Evolutionary conservation across 2,329 filamentous ascomycete genomes (phyloP).

Genomic region (Penicillium italicum): DNA sequence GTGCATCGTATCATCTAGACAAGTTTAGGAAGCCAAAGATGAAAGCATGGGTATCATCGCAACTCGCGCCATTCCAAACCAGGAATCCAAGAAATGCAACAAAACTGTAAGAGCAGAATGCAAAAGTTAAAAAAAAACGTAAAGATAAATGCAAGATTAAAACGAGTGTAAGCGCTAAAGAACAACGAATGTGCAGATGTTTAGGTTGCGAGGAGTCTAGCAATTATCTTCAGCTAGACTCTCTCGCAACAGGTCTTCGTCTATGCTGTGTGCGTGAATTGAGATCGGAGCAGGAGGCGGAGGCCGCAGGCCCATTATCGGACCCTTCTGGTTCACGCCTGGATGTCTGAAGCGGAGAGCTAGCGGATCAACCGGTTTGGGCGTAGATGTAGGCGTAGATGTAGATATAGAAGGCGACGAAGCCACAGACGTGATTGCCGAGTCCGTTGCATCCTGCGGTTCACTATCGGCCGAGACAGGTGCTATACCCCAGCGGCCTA

Average conservation of each 20-base stretch:
- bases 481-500: slow-evolving; percentile 59
- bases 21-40: neutral
- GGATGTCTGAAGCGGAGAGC: slow-evolving; percentile 54
- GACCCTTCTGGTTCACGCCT: slow-evolving; percentile 75
- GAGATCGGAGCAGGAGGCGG: slow-evolving; percentile 54
- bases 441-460: neutral
- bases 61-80: slow-evolving; percentile 5
- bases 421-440: neutral
- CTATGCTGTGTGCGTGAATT: slow-evolving; percentile 57
- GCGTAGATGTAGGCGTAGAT: slow-evolving; percentile 50
- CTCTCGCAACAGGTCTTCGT: slow-evolving; percentile 60
- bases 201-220: neutral
- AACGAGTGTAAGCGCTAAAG: slow-evolving; percentile 5
- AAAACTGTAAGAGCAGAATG: neutral
- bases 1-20: neutral
- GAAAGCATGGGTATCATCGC: slow-evolving; percentile 10
- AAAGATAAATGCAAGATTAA: neutral
- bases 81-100: slow-evolving; percentile 8
- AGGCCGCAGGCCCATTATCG: slow-evolving; percentile 67
- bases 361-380: slow-evolving; percentile 65
- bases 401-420: slow-evolving; percentile 34
- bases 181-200: neutral
- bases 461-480: slow-evolving; percentile 33
- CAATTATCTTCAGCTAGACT: slow-evolving; percentile 49
- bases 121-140: neutral